These are phyloP conservation scores for Magnusiomyces clavatus DNA, from an alignment of 1,139 yeast species.

Conservation along the genomic window DNA sequence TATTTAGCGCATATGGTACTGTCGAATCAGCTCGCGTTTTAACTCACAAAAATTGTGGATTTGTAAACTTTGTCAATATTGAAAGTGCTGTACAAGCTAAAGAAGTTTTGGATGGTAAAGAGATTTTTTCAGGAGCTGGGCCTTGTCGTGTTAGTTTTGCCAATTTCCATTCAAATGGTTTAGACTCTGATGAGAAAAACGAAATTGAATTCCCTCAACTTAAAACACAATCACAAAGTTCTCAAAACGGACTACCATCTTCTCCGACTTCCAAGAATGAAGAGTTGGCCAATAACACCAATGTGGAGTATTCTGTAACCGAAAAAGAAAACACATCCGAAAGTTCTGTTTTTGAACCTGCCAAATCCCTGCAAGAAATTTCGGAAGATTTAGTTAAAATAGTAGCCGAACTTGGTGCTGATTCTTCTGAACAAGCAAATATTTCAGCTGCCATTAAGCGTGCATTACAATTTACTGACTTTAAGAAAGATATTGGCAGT, in stretches of 20 bases:
- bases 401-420: conserved; percentile 31
- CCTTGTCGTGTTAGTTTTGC: conserved; percentile 37
- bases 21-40: conserved; percentile 53
- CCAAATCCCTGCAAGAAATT: conserved; percentile 26
- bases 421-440: conserved; percentile 20
- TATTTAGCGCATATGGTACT: conserved; percentile 47
- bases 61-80: conserved; percentile 62
- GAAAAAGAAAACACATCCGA: conserved; percentile 14
- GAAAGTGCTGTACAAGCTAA: conserved; percentile 76
- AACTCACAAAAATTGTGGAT: conserved; percentile 47
- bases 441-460: conserved; percentile 22
- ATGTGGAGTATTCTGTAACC: conserved; percentile 16
- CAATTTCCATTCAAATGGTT: conserved; percentile 16
- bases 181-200: conserved; percentile 1
- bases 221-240: not conserved
- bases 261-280: not conserved
- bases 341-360: conserved; percentile 19
- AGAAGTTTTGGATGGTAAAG: conserved; percentile 71
- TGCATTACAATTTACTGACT: conserved; percentile 24
- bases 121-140: conserved; percentile 61
- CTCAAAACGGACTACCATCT: not conserved
- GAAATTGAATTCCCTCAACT: conserved; percentile 1
- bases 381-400: conserved; percentile 23
- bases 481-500: conserved; percentile 24
- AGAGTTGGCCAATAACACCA: not conserved